Percentiles rank a stretch among this genome's conserved stretches.
Evolutionary conservation across 2,329 filamentous ascomycete species (phyloP).

Genomic region (Stachybotrys elegans): DNA sequence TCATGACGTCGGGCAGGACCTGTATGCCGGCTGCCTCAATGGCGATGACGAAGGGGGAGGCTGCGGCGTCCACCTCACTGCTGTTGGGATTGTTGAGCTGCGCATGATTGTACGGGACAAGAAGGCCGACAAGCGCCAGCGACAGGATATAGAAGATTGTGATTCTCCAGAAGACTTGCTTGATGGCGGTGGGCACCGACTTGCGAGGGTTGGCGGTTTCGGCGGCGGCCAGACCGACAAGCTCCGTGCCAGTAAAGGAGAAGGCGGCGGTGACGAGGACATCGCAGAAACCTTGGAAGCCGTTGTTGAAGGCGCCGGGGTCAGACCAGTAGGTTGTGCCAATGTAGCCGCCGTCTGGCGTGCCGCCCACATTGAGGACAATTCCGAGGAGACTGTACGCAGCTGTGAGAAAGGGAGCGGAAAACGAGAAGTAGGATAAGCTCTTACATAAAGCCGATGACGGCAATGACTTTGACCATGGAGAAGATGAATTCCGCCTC

Average conservation of each 20-base stretch:
- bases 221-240: slow-evolving; percentile 71
- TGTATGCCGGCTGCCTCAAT: slow-evolving; percentile 79
- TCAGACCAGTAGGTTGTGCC: slow-evolving; percentile 71
- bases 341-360: slow-evolving; percentile 68
- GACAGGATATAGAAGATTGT: slow-evolving; percentile 85
- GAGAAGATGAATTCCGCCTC: slow-evolving; percentile 88
- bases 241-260: slow-evolving; percentile 69
- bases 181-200: slow-evolving; percentile 78
- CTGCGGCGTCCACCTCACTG: slow-evolving; percentile 59
- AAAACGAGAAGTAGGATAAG: slow-evolving; percentile 6
- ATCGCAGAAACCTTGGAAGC: slow-evolving; percentile 77
- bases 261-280: slow-evolving; percentile 76
- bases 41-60: slow-evolving; percentile 90
- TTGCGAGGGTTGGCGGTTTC: slow-evolving; percentile 77
- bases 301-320: slow-evolving; percentile 80
- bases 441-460: slow-evolving; percentile 85
- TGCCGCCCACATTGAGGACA: slow-evolving; percentile 79
- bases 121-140: slow-evolving; percentile 72
- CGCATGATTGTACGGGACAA: slow-evolving; percentile 68
- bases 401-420: background rate
- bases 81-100: slow-evolving; percentile 54
- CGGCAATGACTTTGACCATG: slow-evolving; percentile 77
- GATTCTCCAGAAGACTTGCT: slow-evolving; percentile 95
- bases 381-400: slow-evolving; percentile 68
- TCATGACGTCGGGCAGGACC: slow-evolving; percentile 83